A percentile compares a stretch with the other conserved stretches of the same genome.
Evolutionary conservation across 352 stramenopile genomes (phyloP).

Genomic region (Globisporangium ultimum): DNA sequence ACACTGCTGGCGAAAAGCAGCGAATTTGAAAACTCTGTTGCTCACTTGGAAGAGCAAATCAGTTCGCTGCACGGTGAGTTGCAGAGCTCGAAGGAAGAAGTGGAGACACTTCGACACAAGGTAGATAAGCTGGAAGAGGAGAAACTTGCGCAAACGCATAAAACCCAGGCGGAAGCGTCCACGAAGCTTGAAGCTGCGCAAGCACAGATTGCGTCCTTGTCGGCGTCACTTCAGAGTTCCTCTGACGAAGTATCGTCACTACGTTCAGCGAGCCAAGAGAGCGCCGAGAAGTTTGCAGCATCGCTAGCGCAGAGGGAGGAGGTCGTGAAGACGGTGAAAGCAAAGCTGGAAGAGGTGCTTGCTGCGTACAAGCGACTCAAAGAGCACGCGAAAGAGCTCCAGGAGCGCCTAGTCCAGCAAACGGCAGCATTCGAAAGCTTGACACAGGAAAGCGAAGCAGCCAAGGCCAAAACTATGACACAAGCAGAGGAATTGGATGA

Average conservation of each 20-base stretch:
- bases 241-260: slow-evolving; percentile 18
- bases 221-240: slow-evolving; percentile 4
- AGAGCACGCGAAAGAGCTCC: slow-evolving; percentile 35
- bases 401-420: slow-evolving; percentile 38
- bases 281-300: not conserved
- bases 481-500: slow-evolving; percentile 28
- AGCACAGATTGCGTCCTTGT: slow-evolving; percentile 21
- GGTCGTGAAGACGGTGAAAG: slow-evolving; percentile 47
- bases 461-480: slow-evolving; percentile 23
- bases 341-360: slow-evolving; percentile 62
- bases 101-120: slow-evolving; percentile 1
- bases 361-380: slow-evolving; percentile 59
- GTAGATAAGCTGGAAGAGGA: slow-evolving; percentile 13
- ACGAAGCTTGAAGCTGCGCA: slow-evolving; percentile 21
- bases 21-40: not conserved
- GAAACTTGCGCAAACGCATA: slow-evolving; percentile 16
- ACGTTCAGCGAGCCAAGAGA: slow-evolving; percentile 5
- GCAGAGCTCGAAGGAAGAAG: slow-evolving; percentile 1
- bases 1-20: not conserved
- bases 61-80: not conserved
- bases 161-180: slow-evolving; percentile 6
- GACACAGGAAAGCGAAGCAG: slow-evolving; percentile 20
- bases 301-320: slow-evolving; percentile 34
- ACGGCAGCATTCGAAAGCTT: slow-evolving; percentile 1
- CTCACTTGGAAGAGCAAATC: slow-evolving; percentile 4